These are phyloP conservation scores for Adenanthera pavonina DNA, from an alignment of 306 rosid species.

Conservation along the genomic window DNA sequence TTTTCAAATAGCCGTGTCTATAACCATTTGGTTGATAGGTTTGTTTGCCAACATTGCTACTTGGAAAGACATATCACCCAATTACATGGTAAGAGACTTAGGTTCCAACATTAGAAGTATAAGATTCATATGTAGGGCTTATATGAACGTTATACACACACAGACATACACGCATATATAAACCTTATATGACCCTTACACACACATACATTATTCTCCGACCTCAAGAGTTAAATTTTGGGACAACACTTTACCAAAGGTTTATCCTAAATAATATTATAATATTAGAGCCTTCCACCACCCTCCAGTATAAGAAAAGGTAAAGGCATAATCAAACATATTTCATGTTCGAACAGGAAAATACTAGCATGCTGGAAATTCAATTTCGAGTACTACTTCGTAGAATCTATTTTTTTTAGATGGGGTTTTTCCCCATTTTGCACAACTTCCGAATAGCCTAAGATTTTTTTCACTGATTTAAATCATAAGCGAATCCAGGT, in stretches of 20 bases:
- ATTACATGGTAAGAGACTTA: background rate
- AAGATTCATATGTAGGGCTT: no score
- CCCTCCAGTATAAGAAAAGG: background rate
- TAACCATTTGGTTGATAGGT: background rate
- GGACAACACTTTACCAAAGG: no score
- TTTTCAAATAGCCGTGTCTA: background rate
- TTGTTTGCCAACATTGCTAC: background rate
- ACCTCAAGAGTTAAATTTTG: no score
- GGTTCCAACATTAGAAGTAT: background rate
- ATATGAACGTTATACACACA: no score
- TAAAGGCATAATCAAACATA: background rate
- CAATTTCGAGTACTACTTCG: background rate
- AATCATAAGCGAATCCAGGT: background rate
- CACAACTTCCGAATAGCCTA: background rate
- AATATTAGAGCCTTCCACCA: no score
- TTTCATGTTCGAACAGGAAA: background rate
- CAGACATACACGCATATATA: no score
- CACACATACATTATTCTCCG: no score
- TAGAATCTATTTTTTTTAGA: background rate
- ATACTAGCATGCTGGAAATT: background rate
- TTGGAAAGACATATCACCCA: background rate
- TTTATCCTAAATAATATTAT: no score
- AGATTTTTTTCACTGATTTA: background rate
- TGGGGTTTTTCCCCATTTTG: background rate
- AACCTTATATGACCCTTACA: no score